A percentile compares a stretch with the other conserved stretches of the same genome.
Evolutionary conservation across 345 rosid species (phyloP).

Genomic region (Ailanthus altissimus): DNA sequence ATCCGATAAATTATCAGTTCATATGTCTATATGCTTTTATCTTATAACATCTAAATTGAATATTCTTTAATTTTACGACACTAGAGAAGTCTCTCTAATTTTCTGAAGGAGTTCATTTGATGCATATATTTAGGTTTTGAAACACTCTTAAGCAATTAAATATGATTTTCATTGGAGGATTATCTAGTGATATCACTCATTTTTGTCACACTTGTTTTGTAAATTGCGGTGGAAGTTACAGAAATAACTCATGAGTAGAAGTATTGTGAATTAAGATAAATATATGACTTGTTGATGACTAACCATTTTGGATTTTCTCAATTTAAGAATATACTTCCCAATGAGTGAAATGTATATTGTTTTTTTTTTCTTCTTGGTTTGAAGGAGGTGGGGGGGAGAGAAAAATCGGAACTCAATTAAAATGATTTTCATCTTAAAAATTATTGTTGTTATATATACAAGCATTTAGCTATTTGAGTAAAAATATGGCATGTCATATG

Average conservation of each 20-base stretch:
- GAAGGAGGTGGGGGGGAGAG: no score
- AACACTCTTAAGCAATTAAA: neutral
- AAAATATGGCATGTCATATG: neutral
- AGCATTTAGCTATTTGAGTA: neutral
- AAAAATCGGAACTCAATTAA: no score
- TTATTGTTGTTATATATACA: no score
- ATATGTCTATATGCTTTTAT: neutral
- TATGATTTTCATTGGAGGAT: neutral
- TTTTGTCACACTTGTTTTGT: neutral
- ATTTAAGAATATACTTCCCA: neutral
- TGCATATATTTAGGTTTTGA: neutral
- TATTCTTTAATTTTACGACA: constrained; percentile 5
- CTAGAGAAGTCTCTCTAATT: neutral
- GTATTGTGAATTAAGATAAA: neutral
- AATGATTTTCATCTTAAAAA: no score
- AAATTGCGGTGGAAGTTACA: neutral
- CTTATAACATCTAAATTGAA: neutral
- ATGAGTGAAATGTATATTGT: no score
- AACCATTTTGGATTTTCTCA: neutral
- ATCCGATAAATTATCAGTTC: neutral
- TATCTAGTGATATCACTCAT: neutral
- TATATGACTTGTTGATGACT: neutral
- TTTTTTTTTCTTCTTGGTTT: no score
- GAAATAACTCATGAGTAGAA: neutral
- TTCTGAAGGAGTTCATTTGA: neutral